Evolutionary conservation across 2,329 filamentous ascomycete genomes (phyloP), one percentile per base, ranked within the genome.

Genomic region (Ceratocystis colombiana): DNA sequence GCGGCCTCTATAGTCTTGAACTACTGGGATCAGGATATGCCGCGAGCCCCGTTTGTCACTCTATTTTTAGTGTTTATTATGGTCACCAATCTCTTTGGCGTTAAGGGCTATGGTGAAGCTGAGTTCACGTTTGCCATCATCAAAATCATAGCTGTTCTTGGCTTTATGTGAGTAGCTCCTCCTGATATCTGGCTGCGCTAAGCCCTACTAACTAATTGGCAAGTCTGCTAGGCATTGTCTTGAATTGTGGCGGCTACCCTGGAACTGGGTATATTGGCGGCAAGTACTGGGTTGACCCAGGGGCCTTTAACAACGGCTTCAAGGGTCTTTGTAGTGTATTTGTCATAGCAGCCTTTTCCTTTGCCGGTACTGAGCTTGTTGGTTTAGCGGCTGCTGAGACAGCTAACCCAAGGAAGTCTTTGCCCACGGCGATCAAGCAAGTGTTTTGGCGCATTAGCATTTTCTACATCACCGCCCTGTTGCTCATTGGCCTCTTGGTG

Each of bases 391-490:
- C 88, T 1, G 88, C 88, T 41, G 88, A 92, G 74, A 88, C 88
- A 0, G 84, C 82, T n/a, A 90, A 90, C 72, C 88, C 88, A 2
- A 82, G 87, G 67, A 89, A 94, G 73, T 89, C 88, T 1, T 80
- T 96, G 0, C 92, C 92, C 0, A 90, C 86, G 0, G 92, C 92
- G 12, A 85, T 95, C 72, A 96, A 95, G 77, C 91, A 96, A 74
- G 90, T 96, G 25, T 96, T 96, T 75, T 96, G 92, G 91, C 87
- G 92, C 72, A 96, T 96, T 72, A 85, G 86, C 2, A 80, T 95
- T 66, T 96, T 96, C 78, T 96, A 96, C 77, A 81, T 96, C 62
- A 85, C 95, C 44, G 88, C 89, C 0, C 81, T 96, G 10, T 84
- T 85, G 3, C 78, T 96, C 3, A 85, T 96, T 67, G 90, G 93